These are phyloP conservation scores for Meyerozyma sp. DNA, from an alignment of 1,139 yeast genomes.

Conservation along the genomic window DNA sequence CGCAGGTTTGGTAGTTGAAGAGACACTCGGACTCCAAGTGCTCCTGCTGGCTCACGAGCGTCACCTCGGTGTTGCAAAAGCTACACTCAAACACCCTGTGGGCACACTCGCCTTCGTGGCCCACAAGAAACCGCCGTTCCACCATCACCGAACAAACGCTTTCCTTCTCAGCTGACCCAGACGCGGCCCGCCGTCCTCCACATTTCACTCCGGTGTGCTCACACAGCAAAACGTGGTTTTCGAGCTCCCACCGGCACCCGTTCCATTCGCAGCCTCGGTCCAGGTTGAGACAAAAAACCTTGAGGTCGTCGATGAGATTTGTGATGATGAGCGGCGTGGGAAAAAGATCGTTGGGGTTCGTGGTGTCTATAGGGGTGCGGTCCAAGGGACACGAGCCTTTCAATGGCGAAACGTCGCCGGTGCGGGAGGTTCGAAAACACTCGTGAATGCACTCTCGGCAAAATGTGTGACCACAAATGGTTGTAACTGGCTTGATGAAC, in stretches of 20 bases:
- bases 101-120: constrained; percentile 17
- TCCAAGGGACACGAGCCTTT: constrained; percentile 59
- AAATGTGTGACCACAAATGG: constrained; percentile 58
- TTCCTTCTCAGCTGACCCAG: constrained; percentile 4
- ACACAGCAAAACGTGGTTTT: constrained; percentile 51
- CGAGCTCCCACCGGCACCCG: constrained; percentile 58
- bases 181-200: constrained; percentile 18
- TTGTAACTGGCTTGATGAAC: constrained; percentile 48
- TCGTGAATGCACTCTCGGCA: constrained; percentile 49
- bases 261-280: constrained; percentile 54
- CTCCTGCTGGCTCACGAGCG: constrained; percentile 20
- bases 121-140: constrained; percentile 17
- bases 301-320: constrained; percentile 59
- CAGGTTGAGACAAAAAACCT: constrained; percentile 49
- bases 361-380: constrained; percentile 42
- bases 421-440: constrained; percentile 30
- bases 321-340: constrained; percentile 60
- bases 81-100: constrained; percentile 35
- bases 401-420: constrained; percentile 9
- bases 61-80: constrained; percentile 32
- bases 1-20: constrained; percentile 35
- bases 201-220: constrained; percentile 48
- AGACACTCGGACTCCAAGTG: constrained; percentile 40
- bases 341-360: constrained; percentile 38
- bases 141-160: constrained; percentile 14